These are phyloP conservation scores for Wickerhamiella sergipiensis DNA, from an alignment of 805 yeast species.

Conservation along the genomic window DNA sequence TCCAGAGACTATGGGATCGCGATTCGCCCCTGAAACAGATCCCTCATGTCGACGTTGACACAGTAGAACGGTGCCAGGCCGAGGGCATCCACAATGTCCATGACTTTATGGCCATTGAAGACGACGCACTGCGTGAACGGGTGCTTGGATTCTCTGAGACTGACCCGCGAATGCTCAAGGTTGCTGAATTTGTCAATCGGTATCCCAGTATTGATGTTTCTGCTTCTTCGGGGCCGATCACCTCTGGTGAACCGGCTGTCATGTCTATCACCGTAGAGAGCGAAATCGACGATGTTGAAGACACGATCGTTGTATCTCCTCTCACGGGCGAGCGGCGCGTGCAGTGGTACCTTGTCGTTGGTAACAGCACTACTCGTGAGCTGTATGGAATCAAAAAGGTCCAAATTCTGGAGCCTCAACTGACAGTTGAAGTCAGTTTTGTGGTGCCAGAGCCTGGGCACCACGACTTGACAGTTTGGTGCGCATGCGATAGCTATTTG, in stretches of 20 bases:
- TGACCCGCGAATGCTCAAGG: conserved; percentile 34
- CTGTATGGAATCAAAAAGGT: conserved; percentile 63
- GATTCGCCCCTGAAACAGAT: conserved; percentile 71
- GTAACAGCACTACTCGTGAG: conserved; percentile 45
- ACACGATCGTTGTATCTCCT: conserved; percentile 39
- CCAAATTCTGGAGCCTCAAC: conserved; percentile 37
- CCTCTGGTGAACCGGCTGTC: conserved; percentile 35
- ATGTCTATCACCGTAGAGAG: conserved; percentile 29
- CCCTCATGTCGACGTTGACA: conserved; percentile 45
- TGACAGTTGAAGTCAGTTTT: conserved; percentile 31
- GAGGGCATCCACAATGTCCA: conserved; percentile 53
- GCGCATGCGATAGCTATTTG: conserved; percentile 81
- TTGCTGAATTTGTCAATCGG: conserved; percentile 79
- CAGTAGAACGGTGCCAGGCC: conserved; percentile 41
- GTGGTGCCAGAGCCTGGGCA: conserved; percentile 16
- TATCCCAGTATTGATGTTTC: conserved; percentile 71
- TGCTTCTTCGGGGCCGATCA: conserved; percentile 32
- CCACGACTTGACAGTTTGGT: conserved; percentile 59
- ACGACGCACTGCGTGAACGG: conserved; percentile 44
- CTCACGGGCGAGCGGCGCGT: conserved; percentile 43
- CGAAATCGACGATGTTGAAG: conserved; percentile 60
- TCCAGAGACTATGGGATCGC: conserved; percentile 74
- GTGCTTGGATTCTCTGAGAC: conserved; percentile 42
- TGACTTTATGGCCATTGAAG: conserved; percentile 65
- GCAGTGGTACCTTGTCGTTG: conserved; percentile 53